Base-by-base conservation (phyloP, 805 yeast species). In the Kuraishia floccosa region DNA sequence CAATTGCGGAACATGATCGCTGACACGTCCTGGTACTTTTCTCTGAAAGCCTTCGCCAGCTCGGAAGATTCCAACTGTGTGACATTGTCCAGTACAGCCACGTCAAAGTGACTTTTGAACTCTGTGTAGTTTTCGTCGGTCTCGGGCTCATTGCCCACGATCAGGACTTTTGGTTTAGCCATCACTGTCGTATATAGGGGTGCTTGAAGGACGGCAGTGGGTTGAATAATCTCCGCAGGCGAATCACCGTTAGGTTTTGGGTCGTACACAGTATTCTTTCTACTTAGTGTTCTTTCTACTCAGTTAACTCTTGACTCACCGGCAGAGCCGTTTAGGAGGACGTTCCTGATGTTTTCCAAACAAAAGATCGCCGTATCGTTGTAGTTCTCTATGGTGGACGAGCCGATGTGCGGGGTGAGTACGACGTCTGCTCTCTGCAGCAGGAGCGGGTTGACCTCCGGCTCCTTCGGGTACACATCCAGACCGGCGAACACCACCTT, bases 391-490 rank as follows among this genome's bases (percentile, higher is more conserved):
- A 53, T 46, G 0, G 85, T 77, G 4, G 78, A 66, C 15, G 84
- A 75, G 0, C 84, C 91, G 28, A 79, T 47, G 49, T 82, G 91
- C 2, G 91, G 91, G 9, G 79, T 63, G 27, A 76, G 52, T 0
- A 75, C 52, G 11, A 80, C 81, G 46, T 80, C 85, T 40, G 69
- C 60, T 44, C 87, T 62, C 5, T 57, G 53, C 23, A 66, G 39
- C 25, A 76, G 60, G 21, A 61, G 69, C 10, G 59, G 55, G 36
- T 68, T 63, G 13, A 76, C 65, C 0, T 42, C 30, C 5, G 83
- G 83, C 50, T 82, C 94, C 16, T 68, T 49, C 35, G 68, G 73
- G 48, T 58, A 79, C 4, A 82, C 94, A 43, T 82, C 94, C 20
- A 79, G 47, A 0, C 89, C 91, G 6, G 76, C 83, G 45, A 76